These are phyloP conservation scores for Pezicula neosporulosa DNA, from an alignment of 2,329 filamentous ascomycete genomes.

Conservation along the genomic window DNA sequence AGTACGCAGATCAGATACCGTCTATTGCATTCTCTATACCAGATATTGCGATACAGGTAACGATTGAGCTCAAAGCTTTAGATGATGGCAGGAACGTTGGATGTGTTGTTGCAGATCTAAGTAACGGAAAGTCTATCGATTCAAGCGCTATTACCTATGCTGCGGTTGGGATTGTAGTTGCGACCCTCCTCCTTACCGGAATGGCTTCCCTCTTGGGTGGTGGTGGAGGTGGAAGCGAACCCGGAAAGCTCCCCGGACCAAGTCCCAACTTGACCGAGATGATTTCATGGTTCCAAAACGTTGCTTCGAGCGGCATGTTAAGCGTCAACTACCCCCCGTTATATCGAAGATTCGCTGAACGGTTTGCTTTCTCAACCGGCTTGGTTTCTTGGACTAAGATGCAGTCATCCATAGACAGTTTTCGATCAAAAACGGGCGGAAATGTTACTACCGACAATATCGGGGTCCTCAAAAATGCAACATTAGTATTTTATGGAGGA, in stretches of 20 bases:
- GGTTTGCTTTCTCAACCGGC: constrained; percentile 86
- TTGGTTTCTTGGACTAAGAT: constrained; percentile 74
- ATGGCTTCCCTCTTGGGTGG: constrained; percentile 62
- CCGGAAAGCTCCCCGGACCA: constrained; percentile 54
- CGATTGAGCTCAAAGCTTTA: constrained; percentile 63
- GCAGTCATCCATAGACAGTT: constrained; percentile 75
- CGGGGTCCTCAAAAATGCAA: constrained; percentile 67
- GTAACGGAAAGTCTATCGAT: constrained; percentile 78
- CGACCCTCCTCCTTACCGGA: constrained; percentile 71
- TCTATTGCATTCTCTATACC: constrained; percentile 83
- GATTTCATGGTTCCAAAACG: constrained; percentile 83
- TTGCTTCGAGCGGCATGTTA: constrained; percentile 92
- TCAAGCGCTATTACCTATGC: constrained; percentile 74
- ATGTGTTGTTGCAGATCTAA: constrained; percentile 75
- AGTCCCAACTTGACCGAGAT: constrained; percentile 82
- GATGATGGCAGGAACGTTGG: constrained; percentile 62
- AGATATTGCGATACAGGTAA: constrained; percentile 80
- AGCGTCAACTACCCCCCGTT: constrained; percentile 80
- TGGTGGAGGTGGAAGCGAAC: constrained; percentile 42
- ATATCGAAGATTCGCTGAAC: constrained; percentile 82
- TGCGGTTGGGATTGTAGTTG: constrained; percentile 78
- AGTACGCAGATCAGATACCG: constrained; percentile 72
- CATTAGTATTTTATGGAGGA: constrained; percentile 62
- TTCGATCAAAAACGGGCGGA: constrained; percentile 74
- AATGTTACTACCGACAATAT: constrained; percentile 76